A percentile compares a stretch with the other conserved stretches of the same genome.
phyloP scores from a whole-genome alignment of 352 stramenopile species.

The Blastocystis hominis region DNA sequence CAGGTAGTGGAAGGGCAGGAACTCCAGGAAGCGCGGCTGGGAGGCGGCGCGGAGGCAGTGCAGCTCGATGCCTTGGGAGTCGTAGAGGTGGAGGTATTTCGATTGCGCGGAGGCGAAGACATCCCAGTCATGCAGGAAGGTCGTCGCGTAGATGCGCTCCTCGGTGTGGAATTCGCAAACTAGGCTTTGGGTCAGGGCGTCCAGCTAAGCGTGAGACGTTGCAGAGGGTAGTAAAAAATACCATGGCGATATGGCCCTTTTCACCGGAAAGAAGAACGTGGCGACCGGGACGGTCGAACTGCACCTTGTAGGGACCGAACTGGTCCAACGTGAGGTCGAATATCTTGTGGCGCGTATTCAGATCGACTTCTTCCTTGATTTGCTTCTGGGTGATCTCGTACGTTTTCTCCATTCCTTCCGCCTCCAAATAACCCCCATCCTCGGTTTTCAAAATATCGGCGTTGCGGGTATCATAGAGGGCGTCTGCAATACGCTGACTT shows the following conservation, averaged over 20 bases:
- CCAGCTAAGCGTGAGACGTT: slow-evolving; percentile 66
- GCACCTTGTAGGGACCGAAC: slow-evolving; percentile 81
- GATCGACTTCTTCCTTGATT: slow-evolving; percentile 75
- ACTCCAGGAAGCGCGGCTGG: slow-evolving; percentile 82
- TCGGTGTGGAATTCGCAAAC: slow-evolving; percentile 84
- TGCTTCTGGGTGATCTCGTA: slow-evolving; percentile 85
- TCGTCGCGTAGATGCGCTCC: slow-evolving; percentile 82
- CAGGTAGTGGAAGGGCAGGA: slow-evolving; percentile 95
- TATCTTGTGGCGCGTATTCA: slow-evolving; percentile 85
- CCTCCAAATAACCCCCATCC: slow-evolving; percentile 75
- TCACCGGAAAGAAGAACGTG: slow-evolving; percentile 82
- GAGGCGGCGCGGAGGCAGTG: slow-evolving; percentile 83
- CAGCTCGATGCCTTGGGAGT: slow-evolving; percentile 86
- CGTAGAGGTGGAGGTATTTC: slow-evolving; percentile 96
- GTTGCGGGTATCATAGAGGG: slow-evolving; percentile 56
- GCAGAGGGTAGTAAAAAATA: slow-evolving; percentile 60
- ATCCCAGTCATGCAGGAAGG: slow-evolving; percentile 90
- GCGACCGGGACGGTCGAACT: slow-evolving; percentile 86
- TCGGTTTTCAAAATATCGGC: slow-evolving; percentile 78
- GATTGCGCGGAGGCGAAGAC: slow-evolving; percentile 89
- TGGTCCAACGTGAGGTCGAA: slow-evolving; percentile 83
- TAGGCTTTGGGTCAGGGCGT: slow-evolving; percentile 65
- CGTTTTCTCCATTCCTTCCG: slow-evolving; percentile 90
- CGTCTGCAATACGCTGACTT: slow-evolving; percentile 9
- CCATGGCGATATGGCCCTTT: slow-evolving; percentile 84